Conservation (phyloP, 2,329 filamentous ascomycete species). For the Rhynchosporium secalis region DNA sequence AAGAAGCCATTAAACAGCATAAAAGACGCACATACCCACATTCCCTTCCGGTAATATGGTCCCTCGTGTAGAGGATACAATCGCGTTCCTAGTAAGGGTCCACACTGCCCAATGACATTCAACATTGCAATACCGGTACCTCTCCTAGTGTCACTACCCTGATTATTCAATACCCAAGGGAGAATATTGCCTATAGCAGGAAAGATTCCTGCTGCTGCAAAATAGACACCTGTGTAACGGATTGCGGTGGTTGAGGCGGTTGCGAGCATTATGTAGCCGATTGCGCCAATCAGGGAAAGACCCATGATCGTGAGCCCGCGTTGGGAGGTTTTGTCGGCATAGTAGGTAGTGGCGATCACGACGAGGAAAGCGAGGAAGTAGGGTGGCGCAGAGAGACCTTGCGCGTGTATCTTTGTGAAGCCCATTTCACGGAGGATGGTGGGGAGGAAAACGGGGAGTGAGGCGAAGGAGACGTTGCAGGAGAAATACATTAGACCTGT, state of each 20-base stretch:
- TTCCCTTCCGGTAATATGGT: constrained; percentile 54
- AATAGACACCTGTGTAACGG: constrained; percentile 37
- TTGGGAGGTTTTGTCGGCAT: constrained; percentile 17
- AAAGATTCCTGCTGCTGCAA: constrained; percentile 63
- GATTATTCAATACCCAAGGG: constrained; percentile 70
- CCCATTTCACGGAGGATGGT: constrained; percentile 66
- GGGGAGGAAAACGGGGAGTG: constrained; percentile 63
- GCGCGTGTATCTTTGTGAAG: constrained; percentile 64
- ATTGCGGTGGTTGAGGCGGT: constrained; percentile 6
- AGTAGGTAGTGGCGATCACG: constrained; percentile 48
- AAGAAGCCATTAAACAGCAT: constrained; percentile 60
- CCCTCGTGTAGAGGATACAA: constrained; percentile 55
- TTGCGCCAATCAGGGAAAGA: constrained; percentile 13
- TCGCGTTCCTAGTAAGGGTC: constrained; percentile 62
- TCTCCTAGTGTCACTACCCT: constrained; percentile 66
- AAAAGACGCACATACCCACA: constrained; percentile 60
- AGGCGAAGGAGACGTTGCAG: constrained; percentile 65
- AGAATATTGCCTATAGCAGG: constrained; percentile 69
- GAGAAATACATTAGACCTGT: constrained; percentile 21
- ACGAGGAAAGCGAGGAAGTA: constrained; percentile 67
- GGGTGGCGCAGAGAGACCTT: constrained; percentile 71
- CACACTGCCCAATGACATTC: constrained; percentile 66
- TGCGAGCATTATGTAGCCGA: constrained; percentile 23
- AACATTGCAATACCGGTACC: constrained; percentile 66
- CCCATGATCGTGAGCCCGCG: constrained; percentile 13